A percentile compares a stretch with the other conserved stretches of the same genome.
phyloP scores from a whole-genome alignment of 2,329 filamentous ascomycete genomes.

The Eutypa lata region DNA sequence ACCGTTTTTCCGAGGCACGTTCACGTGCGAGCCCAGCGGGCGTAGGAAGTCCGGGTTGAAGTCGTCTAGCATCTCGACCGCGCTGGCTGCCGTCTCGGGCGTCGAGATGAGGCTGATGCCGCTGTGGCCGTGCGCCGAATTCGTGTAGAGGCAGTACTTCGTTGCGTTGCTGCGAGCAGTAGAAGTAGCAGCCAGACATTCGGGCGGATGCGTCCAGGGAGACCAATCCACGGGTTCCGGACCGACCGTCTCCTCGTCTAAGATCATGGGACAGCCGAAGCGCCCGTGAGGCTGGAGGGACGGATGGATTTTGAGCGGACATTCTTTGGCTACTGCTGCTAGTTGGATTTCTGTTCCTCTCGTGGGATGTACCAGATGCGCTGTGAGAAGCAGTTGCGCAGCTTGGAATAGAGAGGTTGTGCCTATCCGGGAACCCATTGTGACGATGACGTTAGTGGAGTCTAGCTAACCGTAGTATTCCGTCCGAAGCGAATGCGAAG shows the following conservation, averaged over 20 bases:
- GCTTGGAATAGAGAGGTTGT: neutral
- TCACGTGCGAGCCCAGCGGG: neutral
- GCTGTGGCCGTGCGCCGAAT: conserved; percentile 21
- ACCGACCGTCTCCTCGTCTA: conserved; percentile 16
- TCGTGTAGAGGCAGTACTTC: conserved; percentile 24
- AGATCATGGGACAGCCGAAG: conserved; percentile 14
- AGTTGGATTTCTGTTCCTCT: neutral
- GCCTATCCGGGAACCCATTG: neutral
- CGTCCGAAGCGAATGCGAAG: neutral
- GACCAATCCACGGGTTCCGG: conserved; percentile 19
- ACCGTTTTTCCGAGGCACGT: neutral
- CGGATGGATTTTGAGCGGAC: conserved; percentile 13
- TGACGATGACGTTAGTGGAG: neutral
- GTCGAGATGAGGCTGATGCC: conserved; percentile 34
- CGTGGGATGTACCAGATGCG: neutral
- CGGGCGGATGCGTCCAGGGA: conserved; percentile 22
- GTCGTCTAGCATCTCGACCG: conserved; percentile 25
- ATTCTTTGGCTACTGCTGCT: conserved; percentile 10
- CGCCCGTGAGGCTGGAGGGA: conserved; percentile 10
- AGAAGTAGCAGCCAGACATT: conserved; percentile 13
- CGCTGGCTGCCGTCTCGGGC: conserved; percentile 29
- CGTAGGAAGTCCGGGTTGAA: conserved; percentile 12
- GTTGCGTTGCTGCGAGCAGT: neutral
- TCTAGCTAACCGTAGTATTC: neutral
- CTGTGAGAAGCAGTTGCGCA: neutral